These are phyloP conservation scores for Trametes villosa DNA, from an alignment of 768 basidiomycete species.

Conservation along the genomic window DNA sequence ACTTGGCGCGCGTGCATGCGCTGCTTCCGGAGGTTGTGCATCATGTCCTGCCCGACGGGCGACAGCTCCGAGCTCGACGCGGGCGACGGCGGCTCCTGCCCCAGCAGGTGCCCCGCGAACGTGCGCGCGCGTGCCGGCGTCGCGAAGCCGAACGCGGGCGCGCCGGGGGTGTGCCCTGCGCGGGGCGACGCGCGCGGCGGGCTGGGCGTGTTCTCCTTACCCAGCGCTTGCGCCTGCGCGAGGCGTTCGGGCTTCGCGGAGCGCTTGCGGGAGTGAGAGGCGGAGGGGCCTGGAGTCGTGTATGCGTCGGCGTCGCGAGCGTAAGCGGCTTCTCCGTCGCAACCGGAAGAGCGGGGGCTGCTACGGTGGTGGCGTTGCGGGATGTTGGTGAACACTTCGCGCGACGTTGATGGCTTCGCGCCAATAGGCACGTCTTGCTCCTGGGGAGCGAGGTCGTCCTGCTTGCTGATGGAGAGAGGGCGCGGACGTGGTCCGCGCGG, in stretches of 20 bases:
- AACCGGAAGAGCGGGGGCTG: constrained; percentile 4
- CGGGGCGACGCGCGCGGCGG: background rate
- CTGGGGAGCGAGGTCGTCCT: background rate
- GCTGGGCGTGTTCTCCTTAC: constrained; percentile 34
- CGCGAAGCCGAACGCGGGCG: constrained; percentile 17
- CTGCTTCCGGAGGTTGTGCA: constrained; percentile 60
- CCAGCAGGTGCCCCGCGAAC: constrained; percentile 18
- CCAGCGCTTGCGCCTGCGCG: background rate
- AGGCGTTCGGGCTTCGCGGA: constrained; percentile 17
- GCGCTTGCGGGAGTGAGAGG: constrained; percentile 6
- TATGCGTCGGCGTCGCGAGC: background rate
- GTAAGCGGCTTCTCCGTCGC: background rate
- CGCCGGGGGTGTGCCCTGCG: background rate
- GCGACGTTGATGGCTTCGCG: background rate
- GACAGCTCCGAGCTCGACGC: constrained; percentile 77
- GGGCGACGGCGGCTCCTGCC: constrained; percentile 52
- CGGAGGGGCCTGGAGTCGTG: background rate
- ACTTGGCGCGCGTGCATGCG: constrained; percentile 30
- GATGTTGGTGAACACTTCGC: constrained; percentile 37
- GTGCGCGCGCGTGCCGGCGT: constrained; percentile 51
- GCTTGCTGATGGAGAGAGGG: constrained; percentile 5
- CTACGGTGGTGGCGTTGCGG: constrained; percentile 35
- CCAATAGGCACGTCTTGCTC: too few relatives aligned
- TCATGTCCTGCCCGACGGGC: constrained; percentile 66
- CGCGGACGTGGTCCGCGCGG: constrained; percentile 31